These are phyloP conservation scores for Pseudogymnoascus sp. DNA, from an alignment of 2,329 filamentous ascomycete genomes.

Conservation along the genomic window DNA sequence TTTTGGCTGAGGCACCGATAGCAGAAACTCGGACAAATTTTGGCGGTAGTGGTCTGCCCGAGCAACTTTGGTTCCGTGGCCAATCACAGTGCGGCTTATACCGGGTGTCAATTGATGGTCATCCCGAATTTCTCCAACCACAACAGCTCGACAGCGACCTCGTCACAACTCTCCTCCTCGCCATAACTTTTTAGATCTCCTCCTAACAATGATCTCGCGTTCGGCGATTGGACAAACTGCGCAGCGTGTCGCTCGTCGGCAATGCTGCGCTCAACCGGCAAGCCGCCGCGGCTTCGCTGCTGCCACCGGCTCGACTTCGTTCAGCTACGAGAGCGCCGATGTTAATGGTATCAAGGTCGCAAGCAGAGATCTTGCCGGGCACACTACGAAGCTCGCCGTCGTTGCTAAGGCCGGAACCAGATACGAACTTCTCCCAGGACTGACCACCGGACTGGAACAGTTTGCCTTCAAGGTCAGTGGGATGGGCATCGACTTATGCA, in stretches of 20 bases:
- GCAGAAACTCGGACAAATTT: conserved; percentile 9
- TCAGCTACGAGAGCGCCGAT: conserved; percentile 82
- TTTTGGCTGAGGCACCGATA: conserved; percentile 7
- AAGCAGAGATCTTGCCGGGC: conserved; percentile 78
- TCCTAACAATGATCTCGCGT: conserved; percentile 57
- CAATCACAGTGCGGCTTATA: conserved; percentile 8
- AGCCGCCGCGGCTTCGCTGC: conserved; percentile 53
- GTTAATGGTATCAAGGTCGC: conserved; percentile 85
- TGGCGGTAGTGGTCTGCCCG: neutral
- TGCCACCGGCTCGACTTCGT: conserved; percentile 59
- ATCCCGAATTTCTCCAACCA: conserved; percentile 10
- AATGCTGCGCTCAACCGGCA: conserved; percentile 47
- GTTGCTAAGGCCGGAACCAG: conserved; percentile 91
- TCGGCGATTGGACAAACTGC: conserved; percentile 55
- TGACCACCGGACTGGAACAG: conserved; percentile 82
- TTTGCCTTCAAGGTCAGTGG: conserved; percentile 82
- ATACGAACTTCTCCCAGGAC: conserved; percentile 81
- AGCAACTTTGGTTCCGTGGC: neutral
- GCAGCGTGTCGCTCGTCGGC: conserved; percentile 51
- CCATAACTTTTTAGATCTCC: conserved; percentile 28
- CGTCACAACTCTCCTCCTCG: conserved; percentile 13
- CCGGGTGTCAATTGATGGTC: conserved; percentile 8
- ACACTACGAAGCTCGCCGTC: conserved; percentile 82
- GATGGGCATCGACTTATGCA: neutral
- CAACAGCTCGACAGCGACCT: conserved; percentile 16